Evolutionary conservation across 1,139 yeast genomes (phyloP).

Genomic region (Groenewaldozyma auringiensis): DNA sequence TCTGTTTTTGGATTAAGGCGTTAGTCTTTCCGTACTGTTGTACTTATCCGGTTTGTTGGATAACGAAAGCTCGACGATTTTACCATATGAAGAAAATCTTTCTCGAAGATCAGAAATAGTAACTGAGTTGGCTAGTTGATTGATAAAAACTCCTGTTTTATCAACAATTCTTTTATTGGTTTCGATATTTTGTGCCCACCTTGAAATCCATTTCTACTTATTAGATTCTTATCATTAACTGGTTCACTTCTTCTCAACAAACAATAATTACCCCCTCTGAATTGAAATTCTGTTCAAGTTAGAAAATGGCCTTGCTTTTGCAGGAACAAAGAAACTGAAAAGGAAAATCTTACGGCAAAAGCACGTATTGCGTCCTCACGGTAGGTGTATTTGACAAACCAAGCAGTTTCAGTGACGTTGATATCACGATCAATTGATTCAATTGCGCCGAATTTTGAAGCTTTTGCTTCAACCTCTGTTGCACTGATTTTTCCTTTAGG

Average conservation of each 20-base stretch:
- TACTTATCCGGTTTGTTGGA: neutral
- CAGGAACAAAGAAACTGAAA: neutral
- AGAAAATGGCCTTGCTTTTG: constrained; percentile 1
- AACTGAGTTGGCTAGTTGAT: constrained; percentile 53
- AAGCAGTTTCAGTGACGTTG: constrained; percentile 33
- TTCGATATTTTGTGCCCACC: constrained; percentile 75
- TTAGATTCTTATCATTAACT: no score
- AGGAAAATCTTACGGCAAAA: constrained; percentile 40
- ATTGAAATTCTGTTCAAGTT: neutral
- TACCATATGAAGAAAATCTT: constrained; percentile 63
- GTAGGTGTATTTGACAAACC: constrained; percentile 78
- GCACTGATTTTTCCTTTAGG: constrained; percentile 16
- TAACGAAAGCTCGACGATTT: constrained; percentile 34
- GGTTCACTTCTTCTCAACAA: no score
- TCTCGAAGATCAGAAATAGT: constrained; percentile 48
- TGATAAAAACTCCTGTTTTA: constrained; percentile 65
- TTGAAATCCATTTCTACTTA: constrained; percentile 47
- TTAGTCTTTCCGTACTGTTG: constrained; percentile 35
- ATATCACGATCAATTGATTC: constrained; percentile 47
- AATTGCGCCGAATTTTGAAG: constrained; percentile 60
- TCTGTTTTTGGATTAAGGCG: no score
- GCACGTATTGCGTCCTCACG: constrained; percentile 90
- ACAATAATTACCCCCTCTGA: neutral
- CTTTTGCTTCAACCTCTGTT: constrained; percentile 33
- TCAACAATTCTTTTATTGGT: constrained; percentile 42